Percentiles rank a stretch among this genome's conserved stretches.
Conservation (phyloP, 305 asterid genomes). For the Fraxinus sp. region DNA sequence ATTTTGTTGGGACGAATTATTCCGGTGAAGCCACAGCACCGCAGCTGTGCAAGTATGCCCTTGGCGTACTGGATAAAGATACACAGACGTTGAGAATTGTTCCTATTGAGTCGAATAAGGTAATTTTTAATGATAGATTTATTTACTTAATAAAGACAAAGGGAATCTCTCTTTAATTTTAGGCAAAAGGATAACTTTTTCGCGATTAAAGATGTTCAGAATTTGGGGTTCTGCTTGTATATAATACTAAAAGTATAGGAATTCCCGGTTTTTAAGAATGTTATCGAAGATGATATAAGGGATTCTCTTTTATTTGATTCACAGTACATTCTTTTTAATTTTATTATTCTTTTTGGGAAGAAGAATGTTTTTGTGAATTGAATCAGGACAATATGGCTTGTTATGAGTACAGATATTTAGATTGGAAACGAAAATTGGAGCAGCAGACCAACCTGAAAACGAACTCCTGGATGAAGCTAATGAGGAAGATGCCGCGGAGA, state of each 20-base stretch:
- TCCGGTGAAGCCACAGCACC: conserved; percentile 76
- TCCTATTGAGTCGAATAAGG: conserved; percentile 81
- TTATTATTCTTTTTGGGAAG: neutral
- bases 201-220: neutral
- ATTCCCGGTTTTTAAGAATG: neutral
- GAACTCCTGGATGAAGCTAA: conserved; percentile 32
- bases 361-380: neutral
- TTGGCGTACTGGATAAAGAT: conserved; percentile 69
- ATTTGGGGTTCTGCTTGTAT: neutral
- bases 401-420: conserved; percentile 61
- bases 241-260: neutral
- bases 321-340: neutral
- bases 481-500: conserved; percentile 40
- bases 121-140: conserved; percentile 2
- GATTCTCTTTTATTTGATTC: neutral
- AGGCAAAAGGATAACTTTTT: neutral
- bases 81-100: conserved; percentile 61
- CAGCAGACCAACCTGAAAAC: conserved; percentile 32
- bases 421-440: conserved; percentile 57
- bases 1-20: conserved; percentile 75
- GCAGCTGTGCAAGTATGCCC: conserved; percentile 67
- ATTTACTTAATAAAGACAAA: neutral
- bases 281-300: neutral
- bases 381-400: neutral
- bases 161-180: neutral